phyloP scores from a whole-genome alignment of 768 basidiomycete species.

The Boletus rubescentipes region DNA sequence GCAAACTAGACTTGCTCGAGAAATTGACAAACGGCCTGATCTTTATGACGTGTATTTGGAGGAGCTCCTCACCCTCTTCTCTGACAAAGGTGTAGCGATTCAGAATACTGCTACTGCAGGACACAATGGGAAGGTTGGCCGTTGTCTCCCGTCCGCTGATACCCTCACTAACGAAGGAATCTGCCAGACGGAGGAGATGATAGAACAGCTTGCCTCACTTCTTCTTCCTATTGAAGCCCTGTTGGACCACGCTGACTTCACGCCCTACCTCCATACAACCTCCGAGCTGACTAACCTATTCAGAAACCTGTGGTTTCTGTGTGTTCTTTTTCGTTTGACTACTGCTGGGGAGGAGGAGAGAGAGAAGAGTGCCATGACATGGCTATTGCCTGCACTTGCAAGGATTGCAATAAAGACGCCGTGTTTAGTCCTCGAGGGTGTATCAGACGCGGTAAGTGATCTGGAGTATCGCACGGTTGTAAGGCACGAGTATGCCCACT shows the following conservation, averaged over 20 bases:
- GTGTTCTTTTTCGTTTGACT: slow-evolving; percentile 83
- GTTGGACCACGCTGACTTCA: slow-evolving; percentile 67
- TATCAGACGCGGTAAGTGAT: slow-evolving; percentile 82
- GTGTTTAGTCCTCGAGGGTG: slow-evolving; percentile 75
- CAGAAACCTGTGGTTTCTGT: slow-evolving; percentile 93
- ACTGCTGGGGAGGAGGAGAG: slow-evolving; percentile 35
- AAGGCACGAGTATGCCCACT: slow-evolving; percentile 78
- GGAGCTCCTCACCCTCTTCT: slow-evolving; percentile 84
- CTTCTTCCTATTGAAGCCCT: slow-evolving; percentile 90
- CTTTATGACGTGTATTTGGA: slow-evolving; percentile 76
- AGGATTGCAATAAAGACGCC: slow-evolving; percentile 89
- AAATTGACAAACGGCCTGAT: slow-evolving; percentile 70
- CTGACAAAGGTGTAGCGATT: slow-evolving; percentile 88
- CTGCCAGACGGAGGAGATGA: slow-evolving; percentile 72
- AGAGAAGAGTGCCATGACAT: slow-evolving; percentile 68
- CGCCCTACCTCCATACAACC: slow-evolving; percentile 53
- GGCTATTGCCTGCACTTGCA: slow-evolving; percentile 72
- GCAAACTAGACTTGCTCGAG: slow-evolving; percentile 85
- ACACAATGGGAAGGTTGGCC: slow-evolving; percentile 60
- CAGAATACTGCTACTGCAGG: slow-evolving; percentile 75
- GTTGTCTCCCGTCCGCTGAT: slow-evolving; percentile 5
- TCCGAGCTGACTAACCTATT: slow-evolving; percentile 71
- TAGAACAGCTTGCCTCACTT: slow-evolving; percentile 83
- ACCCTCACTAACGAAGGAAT: slow-evolving; percentile 4
- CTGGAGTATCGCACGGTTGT: slow-evolving; percentile 92